Conservation (phyloP, 768 basidiomycete genomes). For the Russula earlei region DNA sequence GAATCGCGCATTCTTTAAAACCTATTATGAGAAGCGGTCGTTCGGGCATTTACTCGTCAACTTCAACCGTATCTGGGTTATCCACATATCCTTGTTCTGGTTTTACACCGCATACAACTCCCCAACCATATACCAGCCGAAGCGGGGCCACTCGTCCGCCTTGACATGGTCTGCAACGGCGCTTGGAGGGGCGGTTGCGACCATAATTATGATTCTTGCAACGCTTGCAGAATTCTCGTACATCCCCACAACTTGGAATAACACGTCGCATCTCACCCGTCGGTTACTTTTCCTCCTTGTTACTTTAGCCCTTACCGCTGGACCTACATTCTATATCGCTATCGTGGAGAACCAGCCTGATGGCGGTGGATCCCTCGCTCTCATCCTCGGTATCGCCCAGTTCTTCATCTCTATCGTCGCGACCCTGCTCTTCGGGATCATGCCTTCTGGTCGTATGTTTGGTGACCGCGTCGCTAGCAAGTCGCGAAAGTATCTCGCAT, state of each 20-base stretch:
- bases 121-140: slow-evolving; percentile 59
- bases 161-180: slow-evolving; percentile 92
- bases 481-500: slow-evolving; percentile 93
- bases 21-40: slow-evolving; percentile 95
- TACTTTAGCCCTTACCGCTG: slow-evolving; percentile 84
- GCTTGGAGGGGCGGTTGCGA: slow-evolving; percentile 92
- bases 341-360: slow-evolving; percentile 54
- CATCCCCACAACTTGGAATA: slow-evolving; percentile 98
- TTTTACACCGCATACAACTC: slow-evolving; percentile 96
- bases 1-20: slow-evolving; percentile 97
- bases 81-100: slow-evolving; percentile 91
- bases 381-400: slow-evolving; percentile 93
- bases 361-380: slow-evolving; percentile 59
- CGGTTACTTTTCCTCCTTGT: slow-evolving; percentile 83
- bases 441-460: slow-evolving; percentile 98
- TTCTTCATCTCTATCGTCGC: slow-evolving; percentile 88
- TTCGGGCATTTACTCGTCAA: slow-evolving; percentile 97
- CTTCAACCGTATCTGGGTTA: slow-evolving; percentile 99
- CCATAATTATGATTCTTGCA: slow-evolving; percentile 90
- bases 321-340: slow-evolving; percentile 91
- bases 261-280: slow-evolving; percentile 90
- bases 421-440: slow-evolving; percentile 77
- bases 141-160: slow-evolving; percentile 52
- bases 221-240: slow-evolving; percentile 94
- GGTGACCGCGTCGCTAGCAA: slow-evolving; percentile 96